Evolutionary conservation across 441 rosid genomes (phyloP), one percentile per base, ranked within the genome.

Genomic region (Jatropha multifida): DNA sequence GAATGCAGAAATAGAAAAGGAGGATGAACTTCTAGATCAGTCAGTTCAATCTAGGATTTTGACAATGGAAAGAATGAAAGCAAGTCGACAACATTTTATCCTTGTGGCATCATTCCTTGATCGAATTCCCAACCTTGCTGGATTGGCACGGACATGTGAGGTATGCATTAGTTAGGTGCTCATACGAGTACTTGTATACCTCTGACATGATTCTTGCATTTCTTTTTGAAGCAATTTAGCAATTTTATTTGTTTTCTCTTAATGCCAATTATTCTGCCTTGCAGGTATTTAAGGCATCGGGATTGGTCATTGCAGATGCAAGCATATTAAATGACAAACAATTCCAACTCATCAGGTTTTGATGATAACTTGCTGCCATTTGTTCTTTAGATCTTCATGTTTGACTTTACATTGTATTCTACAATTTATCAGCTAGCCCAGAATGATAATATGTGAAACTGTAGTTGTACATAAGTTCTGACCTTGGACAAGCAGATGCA

Each of bases 101-200:
- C 88, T 96, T 51, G 98, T 96, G 71, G 97, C 98, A 66, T 96
- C 97, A 61, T 80, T 96, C 60, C 83, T 93, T 77, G 97, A 96
- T 83, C 95, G 99, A 60, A 90, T 93, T 74, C 99, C 99, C 71
- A 96, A 96, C 81, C 94, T 96, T 81, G 98, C 98, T 63, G 97
- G 99, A 67, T 85, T 96, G 86, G 94, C 97, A 73, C 88, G 97
- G 73, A 92, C 99, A 27, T 91, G 99, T 81, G 97, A 96, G 97
- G 98, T 92, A 83, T 79, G 84, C 32, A 32, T 32, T 32, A 32
- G 69, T 26, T 54, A 18, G 59, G 69, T 59, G 56, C 80, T 74
- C 49, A 52, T 72, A n/a, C 61, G 42, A 38, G 38, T 14, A 64
- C 46, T 79, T 60, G 17, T 54, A 58, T 58, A 56, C 51, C 51